phyloP scores from a whole-genome alignment of 2,329 filamentous ascomycete species.

The Colletotrichum euphorbiae region DNA sequence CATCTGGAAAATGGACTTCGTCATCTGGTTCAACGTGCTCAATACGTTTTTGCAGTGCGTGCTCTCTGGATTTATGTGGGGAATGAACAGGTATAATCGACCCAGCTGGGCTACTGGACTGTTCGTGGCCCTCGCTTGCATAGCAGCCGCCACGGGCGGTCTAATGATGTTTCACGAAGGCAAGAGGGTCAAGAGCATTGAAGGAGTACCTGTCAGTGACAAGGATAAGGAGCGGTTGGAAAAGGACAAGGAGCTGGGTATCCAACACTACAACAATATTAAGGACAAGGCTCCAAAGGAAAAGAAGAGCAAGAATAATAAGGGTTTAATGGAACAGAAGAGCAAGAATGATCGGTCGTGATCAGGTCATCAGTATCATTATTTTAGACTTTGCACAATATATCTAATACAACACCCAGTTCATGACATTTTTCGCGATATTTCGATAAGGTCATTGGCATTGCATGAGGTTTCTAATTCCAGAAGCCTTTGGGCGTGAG shows the following conservation, averaged over 20 bases:
- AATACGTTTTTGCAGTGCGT: constrained; percentile 83
- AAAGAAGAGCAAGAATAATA: constrained; percentile 47
- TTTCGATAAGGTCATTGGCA: too few species aligned
- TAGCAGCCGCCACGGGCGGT: constrained; percentile 76
- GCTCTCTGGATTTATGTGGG: constrained; percentile 87
- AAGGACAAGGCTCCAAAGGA: constrained; percentile 63
- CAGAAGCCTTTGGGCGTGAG: too few species aligned
- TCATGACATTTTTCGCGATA: too few species aligned
- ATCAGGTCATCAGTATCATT: neutral
- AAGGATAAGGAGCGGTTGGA: constrained; percentile 63
- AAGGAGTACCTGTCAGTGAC: constrained; percentile 74
- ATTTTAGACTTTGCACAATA: too few species aligned
- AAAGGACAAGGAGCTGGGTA: constrained; percentile 64
- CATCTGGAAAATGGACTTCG: constrained; percentile 82
- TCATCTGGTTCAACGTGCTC: constrained; percentile 81
- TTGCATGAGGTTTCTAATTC: too few species aligned
- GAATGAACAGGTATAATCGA: constrained; percentile 76
- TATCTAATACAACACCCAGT: too few species aligned
- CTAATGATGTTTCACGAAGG: constrained; percentile 78
- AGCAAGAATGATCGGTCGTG: constrained; percentile 42
- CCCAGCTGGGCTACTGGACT: constrained; percentile 84
- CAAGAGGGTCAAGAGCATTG: constrained; percentile 76
- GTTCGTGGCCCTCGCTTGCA: constrained; percentile 80
- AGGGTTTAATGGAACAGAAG: constrained; percentile 52
- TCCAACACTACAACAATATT: constrained; percentile 70